A percentile compares a stretch with the other conserved stretches of the same genome.
Conservation (phyloP, 2,329 filamentous ascomycete species). For the Neofusicoccum sp. region DNA sequence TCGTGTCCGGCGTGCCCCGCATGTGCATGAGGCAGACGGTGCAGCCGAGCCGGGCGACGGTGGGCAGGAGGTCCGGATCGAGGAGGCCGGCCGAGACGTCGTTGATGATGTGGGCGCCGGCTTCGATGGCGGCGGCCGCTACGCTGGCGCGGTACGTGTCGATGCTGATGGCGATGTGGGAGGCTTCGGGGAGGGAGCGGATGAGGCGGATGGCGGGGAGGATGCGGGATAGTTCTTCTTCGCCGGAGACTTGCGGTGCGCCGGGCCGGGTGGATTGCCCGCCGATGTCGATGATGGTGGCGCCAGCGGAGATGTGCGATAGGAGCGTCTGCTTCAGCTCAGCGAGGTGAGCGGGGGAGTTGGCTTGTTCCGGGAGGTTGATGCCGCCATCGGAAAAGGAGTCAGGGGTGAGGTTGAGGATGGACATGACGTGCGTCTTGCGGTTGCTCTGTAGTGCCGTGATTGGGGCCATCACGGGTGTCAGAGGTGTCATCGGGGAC, state of each 20-base stretch:
- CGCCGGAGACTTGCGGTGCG: slow-evolving; percentile 63
- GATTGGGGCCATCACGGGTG: slow-evolving; percentile 32
- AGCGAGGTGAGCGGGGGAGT: slow-evolving; percentile 39
- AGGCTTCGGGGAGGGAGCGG: slow-evolving; percentile 62
- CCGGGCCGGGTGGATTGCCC: slow-evolving; percentile 89
- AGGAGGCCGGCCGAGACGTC: slow-evolving; percentile 83
- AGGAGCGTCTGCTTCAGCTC: slow-evolving; percentile 59
- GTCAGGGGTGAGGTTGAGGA: slow-evolving; percentile 91
- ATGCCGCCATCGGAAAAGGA: slow-evolving; percentile 93
- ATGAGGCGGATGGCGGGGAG: slow-evolving; percentile 76
- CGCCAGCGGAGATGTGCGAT: slow-evolving; percentile 65
- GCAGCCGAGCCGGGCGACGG: slow-evolving; percentile 72
- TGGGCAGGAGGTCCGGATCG: slow-evolving; percentile 77
- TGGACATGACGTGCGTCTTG: slow-evolving; percentile 81
- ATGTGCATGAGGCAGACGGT: slow-evolving; percentile 83
- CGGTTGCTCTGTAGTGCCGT: slow-evolving; percentile 26
- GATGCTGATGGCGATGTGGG: slow-evolving; percentile 72
- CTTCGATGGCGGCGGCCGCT: slow-evolving; percentile 70
- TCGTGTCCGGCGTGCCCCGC: slow-evolving; percentile 81
- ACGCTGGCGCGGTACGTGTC: slow-evolving; percentile 91
- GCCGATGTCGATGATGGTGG: slow-evolving; percentile 85
- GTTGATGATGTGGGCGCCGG: slow-evolving; percentile 90
- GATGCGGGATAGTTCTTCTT: slow-evolving; percentile 76
- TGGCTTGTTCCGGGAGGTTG: not conserved
- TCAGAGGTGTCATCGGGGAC: slow-evolving; percentile 40